Evolutionary conservation across 441 rosid genomes (phyloP).

Genomic region (Populus hybrid): DNA sequence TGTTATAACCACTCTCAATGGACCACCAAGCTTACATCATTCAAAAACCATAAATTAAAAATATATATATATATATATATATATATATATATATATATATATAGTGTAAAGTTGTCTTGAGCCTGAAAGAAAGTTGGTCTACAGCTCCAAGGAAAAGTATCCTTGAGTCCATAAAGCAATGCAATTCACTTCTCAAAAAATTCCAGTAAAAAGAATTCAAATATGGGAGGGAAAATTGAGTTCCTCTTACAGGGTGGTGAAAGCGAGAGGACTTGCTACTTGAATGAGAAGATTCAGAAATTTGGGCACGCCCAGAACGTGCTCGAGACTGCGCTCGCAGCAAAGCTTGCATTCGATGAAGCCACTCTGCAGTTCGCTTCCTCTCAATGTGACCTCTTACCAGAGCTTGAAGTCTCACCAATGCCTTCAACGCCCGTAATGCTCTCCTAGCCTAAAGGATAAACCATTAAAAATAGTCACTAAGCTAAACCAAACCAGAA

Average conservation of each 20-base stretch:
- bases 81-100: too few species aligned
- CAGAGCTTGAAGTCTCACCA: conserved; percentile 89
- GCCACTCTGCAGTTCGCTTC: conserved; percentile 56
- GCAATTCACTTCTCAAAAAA: conserved; percentile 6
- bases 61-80: too few species aligned
- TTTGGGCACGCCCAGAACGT: conserved; percentile 47
- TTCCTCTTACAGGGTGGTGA: conserved; percentile 56
- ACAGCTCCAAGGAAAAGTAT: conserved; percentile 13
- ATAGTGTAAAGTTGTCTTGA: neutral
- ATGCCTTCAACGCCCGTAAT: conserved; percentile 74
- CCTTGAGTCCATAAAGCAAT: conserved; percentile 10
- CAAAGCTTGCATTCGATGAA: conserved; percentile 72
- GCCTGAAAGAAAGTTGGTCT: neutral
- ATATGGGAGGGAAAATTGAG: conserved; percentile 13
- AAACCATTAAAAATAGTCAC: neutral
- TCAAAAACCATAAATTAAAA: conserved; percentile 15
- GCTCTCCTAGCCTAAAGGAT: conserved; percentile 75
- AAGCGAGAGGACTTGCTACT: conserved; percentile 69
- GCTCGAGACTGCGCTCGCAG: conserved; percentile 72
- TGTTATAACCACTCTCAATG: too few species aligned
- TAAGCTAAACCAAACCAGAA: too few species aligned
- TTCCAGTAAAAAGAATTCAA: conserved; percentile 9
- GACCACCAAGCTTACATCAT: neutral
- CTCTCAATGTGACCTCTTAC: conserved; percentile 92
- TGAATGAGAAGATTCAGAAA: conserved; percentile 65